Conservation (phyloP, 495 filamentous ascomycete genomes). For the Oidiodendron maius region DNA sequence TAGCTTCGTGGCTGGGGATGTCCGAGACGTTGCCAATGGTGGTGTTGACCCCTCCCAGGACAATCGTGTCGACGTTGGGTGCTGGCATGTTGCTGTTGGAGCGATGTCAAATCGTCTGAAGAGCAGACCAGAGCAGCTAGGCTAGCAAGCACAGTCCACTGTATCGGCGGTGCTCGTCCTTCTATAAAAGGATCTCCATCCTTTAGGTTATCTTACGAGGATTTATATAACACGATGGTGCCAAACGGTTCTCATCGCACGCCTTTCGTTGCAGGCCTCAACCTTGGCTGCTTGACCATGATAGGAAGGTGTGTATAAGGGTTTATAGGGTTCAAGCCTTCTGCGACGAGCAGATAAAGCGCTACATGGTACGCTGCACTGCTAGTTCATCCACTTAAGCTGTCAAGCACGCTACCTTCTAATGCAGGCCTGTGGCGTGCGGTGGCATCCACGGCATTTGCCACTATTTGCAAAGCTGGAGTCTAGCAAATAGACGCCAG, state of each 20-base stretch:
- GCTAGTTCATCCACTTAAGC: no score
- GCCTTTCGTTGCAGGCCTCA: neutral
- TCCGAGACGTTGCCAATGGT: conserved; percentile 11
- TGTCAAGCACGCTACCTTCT: no score
- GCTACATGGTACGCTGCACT: neutral
- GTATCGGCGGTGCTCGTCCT: neutral
- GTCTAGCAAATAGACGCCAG: no score
- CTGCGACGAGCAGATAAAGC: neutral
- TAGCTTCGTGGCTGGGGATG: conserved; percentile 9
- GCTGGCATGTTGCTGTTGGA: conserved; percentile 8
- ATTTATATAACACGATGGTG: neutral
- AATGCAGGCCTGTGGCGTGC: no score
- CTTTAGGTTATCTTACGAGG: neutral
- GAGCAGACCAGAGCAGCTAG: neutral
- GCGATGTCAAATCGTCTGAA: neutral
- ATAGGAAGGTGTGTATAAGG: neutral
- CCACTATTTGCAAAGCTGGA: no score
- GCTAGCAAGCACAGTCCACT: neutral
- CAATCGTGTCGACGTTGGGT: conserved; percentile 2
- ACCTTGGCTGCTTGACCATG: neutral
- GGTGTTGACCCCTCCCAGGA: conserved; percentile 15
- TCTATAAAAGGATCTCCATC: neutral
- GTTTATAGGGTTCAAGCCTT: neutral
- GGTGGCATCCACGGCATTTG: no score
- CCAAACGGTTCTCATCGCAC: neutral